Conservation (phyloP, 1,139 yeast genomes). For the Geotrichum australiense region DNA sequence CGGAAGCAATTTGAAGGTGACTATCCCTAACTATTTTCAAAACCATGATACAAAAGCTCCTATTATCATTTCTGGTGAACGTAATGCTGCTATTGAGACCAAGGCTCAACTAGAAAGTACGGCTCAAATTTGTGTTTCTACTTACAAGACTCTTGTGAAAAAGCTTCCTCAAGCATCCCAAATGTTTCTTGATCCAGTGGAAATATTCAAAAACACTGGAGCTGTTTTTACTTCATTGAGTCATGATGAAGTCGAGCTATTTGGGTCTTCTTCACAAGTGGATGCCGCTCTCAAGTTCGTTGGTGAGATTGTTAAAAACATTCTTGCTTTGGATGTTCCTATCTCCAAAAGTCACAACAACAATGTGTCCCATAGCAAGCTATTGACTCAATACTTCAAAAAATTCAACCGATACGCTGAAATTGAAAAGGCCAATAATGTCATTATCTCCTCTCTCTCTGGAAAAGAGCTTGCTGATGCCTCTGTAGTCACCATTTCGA, state of each 20-base stretch:
- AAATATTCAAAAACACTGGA: slow-evolving; percentile 46
- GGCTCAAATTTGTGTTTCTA: slow-evolving; percentile 36
- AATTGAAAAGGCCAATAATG: slow-evolving; percentile 39
- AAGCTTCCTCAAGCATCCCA: slow-evolving; percentile 48
- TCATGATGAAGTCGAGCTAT: slow-evolving; percentile 40
- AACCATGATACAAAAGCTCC: slow-evolving; percentile 23
- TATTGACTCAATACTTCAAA: slow-evolving; percentile 60
- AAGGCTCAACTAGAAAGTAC: slow-evolving; percentile 43
- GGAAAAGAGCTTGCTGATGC: slow-evolving; percentile 35
- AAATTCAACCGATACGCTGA: slow-evolving; percentile 41
- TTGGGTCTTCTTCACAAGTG: slow-evolving; percentile 59
- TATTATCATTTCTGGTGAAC: slow-evolving; percentile 53
- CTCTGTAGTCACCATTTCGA: slow-evolving; percentile 28
- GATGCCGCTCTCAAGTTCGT: slow-evolving; percentile 53
- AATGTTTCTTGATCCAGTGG: slow-evolving; percentile 39
- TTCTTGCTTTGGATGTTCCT: slow-evolving; percentile 64
- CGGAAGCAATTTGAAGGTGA: slow-evolving; percentile 31
- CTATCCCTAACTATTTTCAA: slow-evolving; percentile 30
- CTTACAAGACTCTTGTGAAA: slow-evolving; percentile 36
- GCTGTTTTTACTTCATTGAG: slow-evolving; percentile 57
- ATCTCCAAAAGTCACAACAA: slow-evolving; percentile 86
- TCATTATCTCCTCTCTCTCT: slow-evolving; percentile 52
- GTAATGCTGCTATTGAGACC: slow-evolving; percentile 51
- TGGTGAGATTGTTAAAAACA: slow-evolving; percentile 45
- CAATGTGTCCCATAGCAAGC: slow-evolving; percentile 65